phyloP scores from a whole-genome alignment of 306 rosid genomes.

The Crataegus laevigata region DNA sequence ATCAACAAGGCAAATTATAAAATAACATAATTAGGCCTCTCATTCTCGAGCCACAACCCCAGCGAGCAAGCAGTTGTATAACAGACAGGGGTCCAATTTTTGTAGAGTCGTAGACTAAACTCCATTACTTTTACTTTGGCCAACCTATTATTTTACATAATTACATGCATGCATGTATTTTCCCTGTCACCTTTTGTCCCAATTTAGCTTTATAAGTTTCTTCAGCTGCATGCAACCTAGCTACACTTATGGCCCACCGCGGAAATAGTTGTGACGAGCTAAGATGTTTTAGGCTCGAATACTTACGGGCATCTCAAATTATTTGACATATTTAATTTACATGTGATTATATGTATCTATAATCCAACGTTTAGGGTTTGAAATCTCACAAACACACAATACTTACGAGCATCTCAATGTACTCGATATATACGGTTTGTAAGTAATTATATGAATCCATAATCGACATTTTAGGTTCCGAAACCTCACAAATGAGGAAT shows the following conservation, averaged over 20 bases:
- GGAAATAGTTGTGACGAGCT: neutral
- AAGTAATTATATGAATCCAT: too few species aligned
- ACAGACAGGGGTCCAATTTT: neutral
- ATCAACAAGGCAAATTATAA: neutral
- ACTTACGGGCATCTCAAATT: too few species aligned
- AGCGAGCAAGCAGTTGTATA: too few species aligned
- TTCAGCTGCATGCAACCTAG: neutral
- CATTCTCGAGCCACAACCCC: conserved; percentile 60
- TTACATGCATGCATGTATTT: conserved; percentile 16
- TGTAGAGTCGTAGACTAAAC: neutral
- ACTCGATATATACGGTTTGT: too few species aligned
- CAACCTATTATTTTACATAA: neutral
- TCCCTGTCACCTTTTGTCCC: neutral
- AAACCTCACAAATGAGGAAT: too few species aligned
- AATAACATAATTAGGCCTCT: neutral
- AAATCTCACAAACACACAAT: too few species aligned
- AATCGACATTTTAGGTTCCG: too few species aligned
- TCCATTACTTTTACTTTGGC: neutral
- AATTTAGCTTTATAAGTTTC: neutral
- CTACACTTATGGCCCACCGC: neutral
- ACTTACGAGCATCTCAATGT: too few species aligned
- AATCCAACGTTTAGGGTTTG: too few species aligned
- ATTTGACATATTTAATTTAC: too few species aligned
- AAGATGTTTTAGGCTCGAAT: neutral
- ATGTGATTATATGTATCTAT: neutral